Conservation (phyloP, 2,329 filamentous ascomycete genomes). For the Nigrospora sphaerica region DNA sequence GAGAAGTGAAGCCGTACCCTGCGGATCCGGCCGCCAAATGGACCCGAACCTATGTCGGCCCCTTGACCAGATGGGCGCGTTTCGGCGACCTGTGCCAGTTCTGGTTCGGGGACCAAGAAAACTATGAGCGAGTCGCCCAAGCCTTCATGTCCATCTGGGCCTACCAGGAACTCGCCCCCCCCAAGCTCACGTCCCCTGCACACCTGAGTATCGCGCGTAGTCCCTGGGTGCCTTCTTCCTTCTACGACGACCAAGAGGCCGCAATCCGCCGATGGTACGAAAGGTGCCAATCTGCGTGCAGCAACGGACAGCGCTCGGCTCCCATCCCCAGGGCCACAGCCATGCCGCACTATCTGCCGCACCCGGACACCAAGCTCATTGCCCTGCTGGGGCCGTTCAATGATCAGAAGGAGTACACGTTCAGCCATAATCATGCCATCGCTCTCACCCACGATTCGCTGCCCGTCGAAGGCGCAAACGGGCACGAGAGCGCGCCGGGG, state of each 20-base stretch:
- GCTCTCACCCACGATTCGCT: slow-evolving; percentile 14
- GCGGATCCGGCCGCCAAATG: slow-evolving; percentile 22
- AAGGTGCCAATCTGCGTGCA: slow-evolving; percentile 9
- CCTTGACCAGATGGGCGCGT: slow-evolving; percentile 23
- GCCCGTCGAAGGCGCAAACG: slow-evolving; percentile 10
- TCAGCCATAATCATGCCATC: slow-evolving; percentile 16
- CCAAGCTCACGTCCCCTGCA: slow-evolving; percentile 12
- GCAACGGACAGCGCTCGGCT: slow-evolving; percentile 10
- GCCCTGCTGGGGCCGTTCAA: slow-evolving; percentile 18
- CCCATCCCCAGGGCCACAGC: slow-evolving; percentile 14
- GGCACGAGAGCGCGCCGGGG: slow-evolving; percentile 9
- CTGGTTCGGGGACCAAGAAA: slow-evolving; percentile 19
- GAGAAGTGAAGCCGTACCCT: slow-evolving; percentile 21
- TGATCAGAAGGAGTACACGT: slow-evolving; percentile 15
- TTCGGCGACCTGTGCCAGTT: slow-evolving; percentile 17
- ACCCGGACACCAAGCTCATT: slow-evolving; percentile 11
- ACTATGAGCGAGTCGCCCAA: slow-evolving; percentile 13
- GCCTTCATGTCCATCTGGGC: slow-evolving; percentile 19
- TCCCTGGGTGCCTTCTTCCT: slow-evolving; percentile 18
- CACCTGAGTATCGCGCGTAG: slow-evolving; percentile 13
- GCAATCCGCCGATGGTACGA: slow-evolving; percentile 16
- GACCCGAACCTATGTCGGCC: slow-evolving; percentile 23
- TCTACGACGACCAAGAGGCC: slow-evolving; percentile 12
- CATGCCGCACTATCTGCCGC: slow-evolving; percentile 14
- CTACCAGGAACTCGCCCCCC: slow-evolving; percentile 18